Conservation (phyloP, 2,329 filamentous ascomycete genomes). For the Lithohypha guttulata region DNA sequence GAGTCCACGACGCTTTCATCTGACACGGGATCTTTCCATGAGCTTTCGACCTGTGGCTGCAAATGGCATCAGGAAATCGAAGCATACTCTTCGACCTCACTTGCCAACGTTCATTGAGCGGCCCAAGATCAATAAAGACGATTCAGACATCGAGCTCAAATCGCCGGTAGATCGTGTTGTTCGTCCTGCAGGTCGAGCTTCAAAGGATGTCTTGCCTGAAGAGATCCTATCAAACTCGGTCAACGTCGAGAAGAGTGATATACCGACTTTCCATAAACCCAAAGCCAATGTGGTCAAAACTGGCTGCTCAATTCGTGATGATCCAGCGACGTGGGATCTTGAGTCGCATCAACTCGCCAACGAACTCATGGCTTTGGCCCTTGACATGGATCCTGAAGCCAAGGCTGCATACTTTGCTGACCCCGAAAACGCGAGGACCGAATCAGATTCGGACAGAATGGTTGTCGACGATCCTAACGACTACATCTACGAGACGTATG, state of each 20-base stretch:
- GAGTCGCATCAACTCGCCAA: constrained; percentile 33
- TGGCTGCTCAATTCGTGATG: constrained; percentile 28
- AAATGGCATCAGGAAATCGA: constrained; percentile 14
- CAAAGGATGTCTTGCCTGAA: neutral
- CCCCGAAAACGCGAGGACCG: neutral
- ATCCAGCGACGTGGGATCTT: constrained; percentile 32
- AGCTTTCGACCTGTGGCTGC: constrained; percentile 10
- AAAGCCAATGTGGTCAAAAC: constrained; percentile 12
- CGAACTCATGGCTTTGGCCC: constrained; percentile 33
- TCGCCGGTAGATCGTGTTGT: constrained; percentile 1
- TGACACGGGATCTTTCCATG: constrained; percentile 16
- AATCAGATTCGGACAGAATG: constrained; percentile 25
- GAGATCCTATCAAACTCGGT: neutral
- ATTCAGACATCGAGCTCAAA: constrained; percentile 10
- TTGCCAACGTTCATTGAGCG: constrained; percentile 21
- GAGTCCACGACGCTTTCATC: constrained; percentile 17
- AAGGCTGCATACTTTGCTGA: neutral
- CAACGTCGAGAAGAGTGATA: neutral
- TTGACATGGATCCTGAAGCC: constrained; percentile 29
- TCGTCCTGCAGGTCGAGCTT: constrained; percentile 11
- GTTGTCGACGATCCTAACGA: constrained; percentile 40
- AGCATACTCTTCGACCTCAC: constrained; percentile 15
- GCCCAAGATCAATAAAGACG: constrained; percentile 7
- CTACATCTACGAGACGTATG: constrained; percentile 53
- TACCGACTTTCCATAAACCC: constrained; percentile 14